These are phyloP conservation scores for Arabis hirsuta DNA, from an alignment of 345 rosid species.

Conservation along the genomic window DNA sequence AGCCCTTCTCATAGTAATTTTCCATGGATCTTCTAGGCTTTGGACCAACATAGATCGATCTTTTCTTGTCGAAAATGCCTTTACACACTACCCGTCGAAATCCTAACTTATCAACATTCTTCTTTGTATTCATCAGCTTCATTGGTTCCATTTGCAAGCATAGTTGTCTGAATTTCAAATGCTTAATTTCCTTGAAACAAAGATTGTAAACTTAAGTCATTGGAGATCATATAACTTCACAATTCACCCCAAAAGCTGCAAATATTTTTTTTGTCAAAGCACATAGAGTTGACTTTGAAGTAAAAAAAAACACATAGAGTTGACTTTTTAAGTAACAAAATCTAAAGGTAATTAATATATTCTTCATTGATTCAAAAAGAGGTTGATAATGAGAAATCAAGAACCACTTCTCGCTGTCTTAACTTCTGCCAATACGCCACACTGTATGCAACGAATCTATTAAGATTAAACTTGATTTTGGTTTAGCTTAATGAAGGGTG, in stretches of 20 bases:
- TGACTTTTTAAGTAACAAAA: no score
- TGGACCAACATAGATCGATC: conserved; percentile 80
- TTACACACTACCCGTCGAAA: conserved; percentile 64
- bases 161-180: conserved; percentile 54
- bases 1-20: conserved; percentile 80
- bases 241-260: no score
- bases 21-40: conserved; percentile 86
- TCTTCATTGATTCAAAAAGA: no score
- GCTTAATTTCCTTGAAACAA: conserved; percentile 49
- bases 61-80: conserved; percentile 67
- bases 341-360: no score
- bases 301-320: no score
- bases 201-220: neutral
- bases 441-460: conserved; percentile 58
- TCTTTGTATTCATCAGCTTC: conserved; percentile 50
- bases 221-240: neutral
- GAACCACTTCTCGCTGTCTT: conserved; percentile 7
- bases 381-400: no score
- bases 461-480: no score
- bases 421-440: conserved; percentile 65
- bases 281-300: no score
- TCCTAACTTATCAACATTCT: conserved; percentile 54
- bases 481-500: no score
- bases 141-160: conserved; percentile 68
- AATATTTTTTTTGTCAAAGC: no score